Evolutionary conservation across 768 basidiomycete species (phyloP), one percentile per base, ranked within the genome.

Genomic region (Panaeolus papilionaceus): DNA sequence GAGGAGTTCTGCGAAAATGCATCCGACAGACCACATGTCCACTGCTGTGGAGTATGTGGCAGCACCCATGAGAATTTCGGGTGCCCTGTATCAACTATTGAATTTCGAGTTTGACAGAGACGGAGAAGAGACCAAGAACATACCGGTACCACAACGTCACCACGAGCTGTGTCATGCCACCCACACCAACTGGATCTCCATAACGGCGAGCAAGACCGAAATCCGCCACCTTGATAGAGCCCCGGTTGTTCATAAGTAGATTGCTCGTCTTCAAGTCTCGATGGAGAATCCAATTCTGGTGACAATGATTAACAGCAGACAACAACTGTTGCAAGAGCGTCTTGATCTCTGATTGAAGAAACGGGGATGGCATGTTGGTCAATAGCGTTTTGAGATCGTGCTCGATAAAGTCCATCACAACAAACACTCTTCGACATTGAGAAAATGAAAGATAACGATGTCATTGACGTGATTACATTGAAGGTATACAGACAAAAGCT

Each of bases 391-490:
- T 99, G 77, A 99, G 91, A 78, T 99, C 98, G 79, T 99, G 98
- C 79, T 99, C 98, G 76, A 99, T 97, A 76, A 99, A 99, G 78
- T 98, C 96, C 96, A 98, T 98, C 40, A 99, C 98, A 71, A 99
- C 96, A 79, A 96, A 99, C 51, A 99, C 95, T 83, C 98, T 98
- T 80, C 70, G 64, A 68, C 70, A 71, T 70, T 71, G 62, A 67
- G 42, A 65, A 33, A 62, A 66, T 64, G 66, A 40, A 62, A 37
- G 33, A 68, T 64, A 71, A 58, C 54, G 33, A 38, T 44, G 38
- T 68, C 47, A 68, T 65, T 58, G 54, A 58, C 23, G 47, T 33
- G 61, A 61, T 44, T 54, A 51, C 58, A 33, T 62, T 58, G 65
- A 63, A 49, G 49, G 62, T 23, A 45, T 64, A 18, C 40, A 64